Conservation (phyloP, 2,329 filamentous ascomycete species). For the Phialocephala sp. region DNA sequence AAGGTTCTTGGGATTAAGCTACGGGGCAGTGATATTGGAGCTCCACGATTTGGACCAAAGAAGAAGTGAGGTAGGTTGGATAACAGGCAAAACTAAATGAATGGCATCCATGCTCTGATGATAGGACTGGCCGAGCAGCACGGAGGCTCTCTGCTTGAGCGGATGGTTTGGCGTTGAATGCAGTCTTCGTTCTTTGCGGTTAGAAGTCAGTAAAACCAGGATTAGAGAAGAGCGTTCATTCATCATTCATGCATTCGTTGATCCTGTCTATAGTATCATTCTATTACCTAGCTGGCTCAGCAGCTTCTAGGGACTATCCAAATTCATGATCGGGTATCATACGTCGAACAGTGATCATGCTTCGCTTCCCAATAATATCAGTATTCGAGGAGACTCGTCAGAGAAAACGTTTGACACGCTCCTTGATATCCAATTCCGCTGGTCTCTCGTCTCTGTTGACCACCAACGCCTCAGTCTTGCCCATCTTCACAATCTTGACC, state of each 20-base stretch:
- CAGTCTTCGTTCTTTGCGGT: slow-evolving; percentile 21
- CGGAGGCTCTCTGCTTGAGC: background rate
- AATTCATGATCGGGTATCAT: slow-evolving; percentile 7
- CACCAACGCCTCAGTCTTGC: slow-evolving; percentile 51
- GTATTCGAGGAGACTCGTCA: background rate
- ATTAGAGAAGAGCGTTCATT: slow-evolving; percentile 23
- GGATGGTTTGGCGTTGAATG: slow-evolving; percentile 8
- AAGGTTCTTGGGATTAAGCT: slow-evolving; percentile 86
- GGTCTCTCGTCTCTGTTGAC: slow-evolving; percentile 46
- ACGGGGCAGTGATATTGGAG: slow-evolving; percentile 82
- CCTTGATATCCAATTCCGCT: slow-evolving; percentile 36
- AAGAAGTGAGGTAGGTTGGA: slow-evolving; percentile 31
- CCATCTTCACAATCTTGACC: slow-evolving; percentile 54
- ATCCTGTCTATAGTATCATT: slow-evolving; percentile 9
- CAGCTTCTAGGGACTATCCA: slow-evolving; percentile 11
- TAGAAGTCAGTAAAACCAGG: slow-evolving; percentile 21
- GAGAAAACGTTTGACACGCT: slow-evolving; percentile 31
- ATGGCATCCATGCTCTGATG: slow-evolving; percentile 11
- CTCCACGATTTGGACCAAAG: slow-evolving; percentile 73
- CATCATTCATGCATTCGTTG: slow-evolving; percentile 21
- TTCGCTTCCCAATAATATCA: background rate
- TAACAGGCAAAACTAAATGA: slow-evolving; percentile 12
- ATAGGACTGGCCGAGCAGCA: slow-evolving; percentile 1
- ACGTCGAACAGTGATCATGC: background rate
- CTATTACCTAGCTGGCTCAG: background rate